A percentile compares a stretch with the other conserved stretches of the same genome.
Conservation (phyloP, 345 rosid species). For the Zanthoxylum bungeanum region DNA sequence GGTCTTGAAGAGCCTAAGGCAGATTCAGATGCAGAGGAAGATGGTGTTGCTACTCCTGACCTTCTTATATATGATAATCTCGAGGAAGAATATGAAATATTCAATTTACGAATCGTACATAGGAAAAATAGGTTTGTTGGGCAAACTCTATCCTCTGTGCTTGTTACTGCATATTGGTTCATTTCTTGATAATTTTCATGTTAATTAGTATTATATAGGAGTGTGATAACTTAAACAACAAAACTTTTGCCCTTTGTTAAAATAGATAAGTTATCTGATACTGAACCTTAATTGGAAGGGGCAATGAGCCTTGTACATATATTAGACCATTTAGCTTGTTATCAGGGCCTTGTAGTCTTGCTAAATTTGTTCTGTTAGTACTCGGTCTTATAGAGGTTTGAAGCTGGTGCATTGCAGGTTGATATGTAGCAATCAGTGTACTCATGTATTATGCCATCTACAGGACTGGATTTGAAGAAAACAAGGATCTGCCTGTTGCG, state of each 20-base stretch:
- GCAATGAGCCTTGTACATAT: neutral
- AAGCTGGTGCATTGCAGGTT: slow-evolving; percentile 14
- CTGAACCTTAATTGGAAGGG: neutral
- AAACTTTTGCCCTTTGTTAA: neutral
- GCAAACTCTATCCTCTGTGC: neutral
- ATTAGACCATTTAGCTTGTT: neutral
- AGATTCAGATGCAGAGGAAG: slow-evolving; percentile 35
- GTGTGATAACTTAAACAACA: neutral
- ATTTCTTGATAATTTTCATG: neutral
- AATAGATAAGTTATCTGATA: neutral
- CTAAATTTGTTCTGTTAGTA: neutral
- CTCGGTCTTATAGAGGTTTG: slow-evolving; percentile 9
- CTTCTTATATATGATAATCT: slow-evolving; percentile 30
- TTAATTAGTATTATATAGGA: slow-evolving; percentile 1
- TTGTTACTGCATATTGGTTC: slow-evolving; percentile 6
- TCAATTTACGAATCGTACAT: slow-evolving; percentile 79
- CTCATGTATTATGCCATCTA: slow-evolving; percentile 22
- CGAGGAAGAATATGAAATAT: slow-evolving; percentile 80
- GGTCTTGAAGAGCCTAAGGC: slow-evolving; percentile 31
- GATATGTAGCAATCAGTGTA: slow-evolving; percentile 15
- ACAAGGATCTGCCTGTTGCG: slow-evolving; percentile 74
- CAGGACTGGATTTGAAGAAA: slow-evolving; percentile 98
- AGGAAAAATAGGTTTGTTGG: slow-evolving; percentile 74
- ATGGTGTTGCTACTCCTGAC: slow-evolving; percentile 39
- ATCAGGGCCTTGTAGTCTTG: neutral